Conservation (phyloP, 208 protist species). For the Wallacemonas collosoma region DNA sequence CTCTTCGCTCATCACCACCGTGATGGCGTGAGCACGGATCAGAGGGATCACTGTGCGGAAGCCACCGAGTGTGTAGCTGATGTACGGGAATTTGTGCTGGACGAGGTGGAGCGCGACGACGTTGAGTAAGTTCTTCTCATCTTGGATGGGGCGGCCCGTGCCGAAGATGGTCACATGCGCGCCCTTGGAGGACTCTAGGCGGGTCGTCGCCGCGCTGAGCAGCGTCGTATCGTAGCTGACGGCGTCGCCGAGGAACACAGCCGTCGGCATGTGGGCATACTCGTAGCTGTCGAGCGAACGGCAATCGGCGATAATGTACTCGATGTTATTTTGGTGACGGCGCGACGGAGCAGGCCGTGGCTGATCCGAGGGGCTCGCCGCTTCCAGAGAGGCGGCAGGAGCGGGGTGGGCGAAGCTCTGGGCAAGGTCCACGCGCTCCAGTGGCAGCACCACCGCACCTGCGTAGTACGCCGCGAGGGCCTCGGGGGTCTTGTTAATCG, state of each 20-base stretch:
- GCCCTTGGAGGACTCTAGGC: slow-evolving; percentile 46
- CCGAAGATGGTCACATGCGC: slow-evolving; percentile 78
- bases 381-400: background rate
- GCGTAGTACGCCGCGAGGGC: slow-evolving; percentile 66
- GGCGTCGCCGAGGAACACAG: slow-evolving; percentile 62
- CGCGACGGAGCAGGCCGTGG: background rate
- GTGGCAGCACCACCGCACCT: slow-evolving; percentile 49
- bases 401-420: slow-evolving; percentile 45
- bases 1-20: slow-evolving; percentile 27
- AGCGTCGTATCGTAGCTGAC: slow-evolving; percentile 39
- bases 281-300: slow-evolving; percentile 77
- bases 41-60: slow-evolving; percentile 78
- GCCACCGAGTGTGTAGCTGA: slow-evolving; percentile 72
- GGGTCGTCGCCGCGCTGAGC: slow-evolving; percentile 25
- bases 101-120: slow-evolving; percentile 84
- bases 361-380: slow-evolving; percentile 1
- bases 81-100: slow-evolving; percentile 67
- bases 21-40: slow-evolving; percentile 46
- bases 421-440: slow-evolving; percentile 75
- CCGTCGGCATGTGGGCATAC: slow-evolving; percentile 80
- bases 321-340: slow-evolving; percentile 14
- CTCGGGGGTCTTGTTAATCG: slow-evolving; percentile 53
- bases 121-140: slow-evolving; percentile 90
- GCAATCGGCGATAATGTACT: slow-evolving; percentile 91
- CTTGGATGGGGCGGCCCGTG: slow-evolving; percentile 70